phyloP scores from a whole-genome alignment of 2,329 filamentous ascomycete species.

The Pseudodiploospora longispora region DNA sequence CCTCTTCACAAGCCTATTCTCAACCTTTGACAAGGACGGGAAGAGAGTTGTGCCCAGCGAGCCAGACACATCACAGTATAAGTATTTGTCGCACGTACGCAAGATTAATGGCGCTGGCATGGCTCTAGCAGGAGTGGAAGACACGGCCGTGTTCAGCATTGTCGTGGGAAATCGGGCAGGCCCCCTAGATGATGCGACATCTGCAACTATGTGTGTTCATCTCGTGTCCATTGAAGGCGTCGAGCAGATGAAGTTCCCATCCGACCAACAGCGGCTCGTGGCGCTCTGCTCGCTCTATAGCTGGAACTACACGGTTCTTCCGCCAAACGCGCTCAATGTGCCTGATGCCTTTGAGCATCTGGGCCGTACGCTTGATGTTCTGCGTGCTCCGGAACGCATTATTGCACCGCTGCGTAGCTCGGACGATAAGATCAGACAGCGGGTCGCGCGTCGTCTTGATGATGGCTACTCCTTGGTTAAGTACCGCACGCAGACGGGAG shows the following conservation, averaged over 20 bases:
- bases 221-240: conserved; percentile 29
- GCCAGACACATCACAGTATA: conserved; percentile 15
- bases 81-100: conserved; percentile 30
- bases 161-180: conserved; percentile 27
- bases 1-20: conserved; percentile 20
- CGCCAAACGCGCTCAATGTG: conserved; percentile 24
- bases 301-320: conserved; percentile 31
- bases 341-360: conserved; percentile 20
- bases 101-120: conserved; percentile 30
- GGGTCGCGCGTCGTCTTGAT: conserved; percentile 13
- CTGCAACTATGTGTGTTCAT: conserved; percentile 24
- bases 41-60: neutral
- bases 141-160: conserved; percentile 25
- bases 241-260: conserved; percentile 17
- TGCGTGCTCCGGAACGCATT: conserved; percentile 4
- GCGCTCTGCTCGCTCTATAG: conserved; percentile 28
- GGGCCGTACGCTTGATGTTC: conserved; percentile 7
- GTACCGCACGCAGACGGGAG: conserved; percentile 30
- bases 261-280: conserved; percentile 12
- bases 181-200: conserved; percentile 14
- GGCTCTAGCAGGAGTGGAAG: conserved; percentile 24
- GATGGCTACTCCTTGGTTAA: conserved; percentile 31
- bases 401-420: neutral
- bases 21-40: conserved; percentile 1
- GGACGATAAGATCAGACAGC: neutral